A percentile compares a stretch with the other conserved stretches of the same genome.
Conservation (phyloP, 805 yeast genomes). For the Wilhelminamyces savonicus region DNA sequence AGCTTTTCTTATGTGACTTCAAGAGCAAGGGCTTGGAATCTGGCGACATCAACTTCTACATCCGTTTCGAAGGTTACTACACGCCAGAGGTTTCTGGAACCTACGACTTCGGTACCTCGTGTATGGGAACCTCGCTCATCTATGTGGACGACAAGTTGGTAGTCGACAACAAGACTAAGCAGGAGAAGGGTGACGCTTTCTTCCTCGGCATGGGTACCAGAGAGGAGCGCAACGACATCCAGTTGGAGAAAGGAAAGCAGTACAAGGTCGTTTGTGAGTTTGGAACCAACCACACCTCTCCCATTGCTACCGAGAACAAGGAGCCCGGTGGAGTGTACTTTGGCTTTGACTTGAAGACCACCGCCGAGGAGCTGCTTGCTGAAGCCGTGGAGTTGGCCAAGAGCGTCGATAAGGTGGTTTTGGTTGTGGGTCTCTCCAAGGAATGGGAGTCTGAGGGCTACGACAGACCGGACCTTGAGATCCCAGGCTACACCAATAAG, state of each 20-base stretch:
- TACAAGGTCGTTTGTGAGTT: slow-evolving; percentile 44
- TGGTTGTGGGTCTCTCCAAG: slow-evolving; percentile 44
- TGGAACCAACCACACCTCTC: slow-evolving; percentile 28
- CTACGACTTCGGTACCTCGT: slow-evolving; percentile 47
- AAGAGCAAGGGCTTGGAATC: slow-evolving; percentile 1
- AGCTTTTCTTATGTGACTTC: slow-evolving; percentile 12
- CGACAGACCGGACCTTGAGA: slow-evolving; percentile 45
- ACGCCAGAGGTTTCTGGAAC: slow-evolving; percentile 42
- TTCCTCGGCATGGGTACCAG: slow-evolving; percentile 48
- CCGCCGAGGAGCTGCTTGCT: slow-evolving; percentile 15
- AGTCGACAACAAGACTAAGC: slow-evolving; percentile 51
- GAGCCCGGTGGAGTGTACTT: slow-evolving; percentile 20
- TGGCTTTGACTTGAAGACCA: slow-evolving; percentile 14
- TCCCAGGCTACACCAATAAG: slow-evolving; percentile 44
- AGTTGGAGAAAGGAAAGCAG: slow-evolving; percentile 36
- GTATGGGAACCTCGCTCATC: slow-evolving; percentile 50
- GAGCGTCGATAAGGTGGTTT: slow-evolving; percentile 45
- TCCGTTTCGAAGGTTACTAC: slow-evolving; percentile 37
- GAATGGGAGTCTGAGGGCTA: slow-evolving; percentile 60
- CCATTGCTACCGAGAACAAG: slow-evolving; percentile 4
- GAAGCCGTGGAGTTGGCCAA: slow-evolving; percentile 46
- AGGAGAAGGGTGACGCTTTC: slow-evolving; percentile 43
- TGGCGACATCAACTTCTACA: slow-evolving; percentile 25
- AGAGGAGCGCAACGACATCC: slow-evolving; percentile 37
- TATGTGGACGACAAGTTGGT: slow-evolving; percentile 47